These are phyloP conservation scores for Phoenix dactylifera DNA, from an alignment of 176 grass and related monocot species.

Conservation along the genomic window DNA sequence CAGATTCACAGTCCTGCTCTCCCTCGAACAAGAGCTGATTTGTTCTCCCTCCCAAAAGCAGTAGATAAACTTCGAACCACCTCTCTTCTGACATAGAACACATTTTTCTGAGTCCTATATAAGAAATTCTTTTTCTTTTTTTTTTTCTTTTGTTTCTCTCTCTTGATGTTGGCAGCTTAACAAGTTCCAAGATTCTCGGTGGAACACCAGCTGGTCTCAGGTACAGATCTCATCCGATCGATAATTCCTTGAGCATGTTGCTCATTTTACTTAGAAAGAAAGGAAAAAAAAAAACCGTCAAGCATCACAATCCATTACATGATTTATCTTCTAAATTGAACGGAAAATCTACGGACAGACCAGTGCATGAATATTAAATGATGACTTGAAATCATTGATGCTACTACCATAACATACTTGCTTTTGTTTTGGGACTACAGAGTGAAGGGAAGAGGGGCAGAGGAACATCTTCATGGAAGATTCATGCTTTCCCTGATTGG, in stretches of 20 bases:
- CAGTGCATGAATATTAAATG: too few species aligned
- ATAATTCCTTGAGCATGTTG: too few species aligned
- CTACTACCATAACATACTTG: too few species aligned
- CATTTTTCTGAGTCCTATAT: too few species aligned
- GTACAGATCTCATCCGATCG: background rate
- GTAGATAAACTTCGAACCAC: background rate
- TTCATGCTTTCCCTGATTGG: conserved; percentile 57
- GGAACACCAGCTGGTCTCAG: background rate
- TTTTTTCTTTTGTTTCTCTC: background rate
- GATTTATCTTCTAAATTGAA: too few species aligned
- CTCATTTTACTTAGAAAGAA: too few species aligned
- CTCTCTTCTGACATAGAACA: background rate
- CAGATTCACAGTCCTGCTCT: conserved; percentile 27
- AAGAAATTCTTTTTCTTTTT: background rate
- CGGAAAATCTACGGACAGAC: too few species aligned
- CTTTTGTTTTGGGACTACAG: background rate
- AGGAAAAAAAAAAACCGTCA: too few species aligned
- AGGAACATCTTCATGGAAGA: conserved; percentile 26
- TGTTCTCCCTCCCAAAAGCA: conserved; percentile 11
- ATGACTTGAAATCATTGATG: too few species aligned
- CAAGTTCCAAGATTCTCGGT: background rate
- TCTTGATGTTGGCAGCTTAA: background rate
- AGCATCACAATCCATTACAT: too few species aligned
- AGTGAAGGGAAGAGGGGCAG: conserved; percentile 13
- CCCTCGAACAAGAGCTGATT: conserved; percentile 19